Base-by-base conservation (phyloP, 306 rosid species). In the Medicago ruthenica region DNA sequence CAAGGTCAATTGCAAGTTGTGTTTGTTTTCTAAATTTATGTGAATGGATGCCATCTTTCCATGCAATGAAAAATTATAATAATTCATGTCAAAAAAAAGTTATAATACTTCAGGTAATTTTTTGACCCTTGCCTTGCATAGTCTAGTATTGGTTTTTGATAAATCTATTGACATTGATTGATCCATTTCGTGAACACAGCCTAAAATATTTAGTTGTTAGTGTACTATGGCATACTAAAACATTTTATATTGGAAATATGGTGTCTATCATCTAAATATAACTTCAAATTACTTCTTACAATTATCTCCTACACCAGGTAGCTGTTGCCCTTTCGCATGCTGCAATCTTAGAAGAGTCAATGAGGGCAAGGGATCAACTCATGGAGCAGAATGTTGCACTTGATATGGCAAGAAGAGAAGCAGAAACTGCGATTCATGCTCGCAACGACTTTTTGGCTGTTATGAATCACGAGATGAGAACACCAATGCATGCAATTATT, bases 251-350 rank as follows among this genome's bases (percentile, higher is more conserved):
- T 40, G 12, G 45, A 40, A 40, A 8, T 40, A 40, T 40, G 45
- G 45, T 24, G 1, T 24, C 27, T 13, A 45, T 12, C 15, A 45
- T 69, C 36, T 62, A 53, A 44, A 41, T 47, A 39, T 63, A 13
- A 74, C 71, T 70, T 81, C 55, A 60, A 18, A 20, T 84, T 24
- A 44, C 68, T 53, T 11, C 16, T 24, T 53, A 64, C 67, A 40
- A 42, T 74, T 65, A 64, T 74, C 39, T 74, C 60, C 14, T 65
- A 55, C 59, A 70, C 55, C 82, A 95, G 99, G 99, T 95, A 77
- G 99, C 99, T 8, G 99, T 95, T 83, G 99, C 99, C 79, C 97
- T 95, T 71, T 95, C 99, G 1, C 99, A 95, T 88, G 99, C 99
- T 44, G 99, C 99, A 70, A 95, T 95, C 65, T 80, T 95, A 79